Conservation (phyloP, 202 grass and related monocot species). For the Hordeum pubiflorum region DNA sequence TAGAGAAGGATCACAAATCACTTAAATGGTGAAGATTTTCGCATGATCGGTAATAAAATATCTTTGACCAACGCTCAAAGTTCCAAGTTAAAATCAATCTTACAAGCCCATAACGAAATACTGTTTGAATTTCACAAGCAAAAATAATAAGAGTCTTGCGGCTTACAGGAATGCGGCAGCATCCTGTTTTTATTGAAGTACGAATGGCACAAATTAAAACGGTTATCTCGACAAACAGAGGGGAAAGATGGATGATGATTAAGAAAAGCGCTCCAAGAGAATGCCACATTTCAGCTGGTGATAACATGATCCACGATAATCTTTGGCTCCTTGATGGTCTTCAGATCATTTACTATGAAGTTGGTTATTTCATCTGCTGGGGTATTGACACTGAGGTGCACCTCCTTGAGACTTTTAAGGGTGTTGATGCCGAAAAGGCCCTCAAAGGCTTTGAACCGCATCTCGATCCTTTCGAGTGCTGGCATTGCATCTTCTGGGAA, state of each 20-base stretch:
- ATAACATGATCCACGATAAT: background rate
- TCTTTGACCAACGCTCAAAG: background rate
- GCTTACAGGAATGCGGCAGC: background rate
- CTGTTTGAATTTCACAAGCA: background rate
- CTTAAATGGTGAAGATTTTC: no score
- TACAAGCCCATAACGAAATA: background rate
- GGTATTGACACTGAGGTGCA: background rate
- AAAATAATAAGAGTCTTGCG: background rate
- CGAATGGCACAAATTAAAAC: background rate
- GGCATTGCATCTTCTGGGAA: slow-evolving; percentile 4
- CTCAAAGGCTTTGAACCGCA: background rate
- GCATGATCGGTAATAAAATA: background rate
- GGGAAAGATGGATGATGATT: background rate
- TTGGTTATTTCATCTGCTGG: background rate
- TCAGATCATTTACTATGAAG: background rate
- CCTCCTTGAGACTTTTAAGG: background rate
- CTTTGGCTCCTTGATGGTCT: background rate
- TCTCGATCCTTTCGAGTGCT: background rate
- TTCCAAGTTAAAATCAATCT: background rate
- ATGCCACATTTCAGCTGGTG: background rate
- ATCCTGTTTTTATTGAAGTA: background rate
- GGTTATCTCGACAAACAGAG: background rate
- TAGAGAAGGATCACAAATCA: no score
- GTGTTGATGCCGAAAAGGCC: background rate
- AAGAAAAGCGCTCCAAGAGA: background rate